Base-by-base conservation (phyloP, 1,139 yeast species). In the Kodamaea ohmeri region DNA sequence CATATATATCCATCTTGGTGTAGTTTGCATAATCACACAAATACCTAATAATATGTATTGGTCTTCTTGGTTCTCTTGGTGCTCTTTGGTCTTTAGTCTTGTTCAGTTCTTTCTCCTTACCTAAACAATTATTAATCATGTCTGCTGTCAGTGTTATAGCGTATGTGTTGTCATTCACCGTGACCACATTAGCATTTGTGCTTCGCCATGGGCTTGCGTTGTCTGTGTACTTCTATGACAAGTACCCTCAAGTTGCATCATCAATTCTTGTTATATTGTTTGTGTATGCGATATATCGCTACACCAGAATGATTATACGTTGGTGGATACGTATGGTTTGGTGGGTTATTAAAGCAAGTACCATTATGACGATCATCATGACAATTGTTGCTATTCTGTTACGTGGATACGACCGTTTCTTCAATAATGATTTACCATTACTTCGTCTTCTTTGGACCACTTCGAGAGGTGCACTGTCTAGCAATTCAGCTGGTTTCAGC, bases 271-370 rank as follows among this genome's bases (percentile, higher is more conserved):
- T 49, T n/a, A 16, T 55, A 4, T 31, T 61, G 11, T 48, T 47
- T 2, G 40, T 50, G 3, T 65, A 64, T 39, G 15, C 60, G 9
- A 35, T 48, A 6, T 64, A 61, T 47, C 49, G 44, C 35, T 28
- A 57, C 25, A 33, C 53, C 13, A 35, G 51, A 6, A 42, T 54
- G 31, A 38, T 62, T 17, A 15, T 63, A 4, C 46, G 44, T 38
- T 45, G 62, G 42, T 64, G 70, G 69, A 30, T 59, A 27, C 42
- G 49, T 8, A 44, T 63, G 32, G 36, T 61, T 8, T 40, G 58
- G 19, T 39, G 51, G n/a, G 41, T 52, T 8, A 22, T 60, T 14
- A 63, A 63, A 45, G 42, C 49, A 7, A 19, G 43, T 17, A n/a
- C 53, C 7, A 34, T 46, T 4, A 29, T 48, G 37, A 26, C 43